phyloP scores from a whole-genome alignment of 176 grass and related monocot species.

The Lolium rigidum region DNA sequence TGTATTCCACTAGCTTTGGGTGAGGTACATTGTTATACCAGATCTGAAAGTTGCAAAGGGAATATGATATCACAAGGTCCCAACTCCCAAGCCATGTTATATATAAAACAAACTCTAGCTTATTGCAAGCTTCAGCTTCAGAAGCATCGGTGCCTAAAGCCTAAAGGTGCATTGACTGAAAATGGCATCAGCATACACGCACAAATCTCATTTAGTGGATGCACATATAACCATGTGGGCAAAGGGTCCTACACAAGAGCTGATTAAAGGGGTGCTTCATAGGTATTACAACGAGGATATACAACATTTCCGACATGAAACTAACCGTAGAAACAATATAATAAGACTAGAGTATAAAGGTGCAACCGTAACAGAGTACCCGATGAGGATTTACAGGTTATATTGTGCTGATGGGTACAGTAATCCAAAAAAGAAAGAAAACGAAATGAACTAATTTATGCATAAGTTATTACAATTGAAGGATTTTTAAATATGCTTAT shows the following conservation, averaged over 20 bases:
- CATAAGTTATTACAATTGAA: background rate
- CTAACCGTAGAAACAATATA: background rate
- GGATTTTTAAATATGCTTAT: background rate
- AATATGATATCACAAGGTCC: conserved; percentile 27
- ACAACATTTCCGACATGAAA: conserved; percentile 15
- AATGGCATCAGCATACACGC: background rate
- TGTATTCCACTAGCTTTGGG: conserved; percentile 88
- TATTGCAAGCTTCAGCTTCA: conserved; percentile 29
- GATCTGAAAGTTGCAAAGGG: conserved; percentile 58
- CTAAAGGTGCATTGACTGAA: background rate
- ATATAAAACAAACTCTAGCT: conserved; percentile 18
- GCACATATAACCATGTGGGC: background rate
- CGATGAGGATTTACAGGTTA: background rate
- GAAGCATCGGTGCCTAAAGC: background rate
- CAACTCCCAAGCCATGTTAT: background rate
- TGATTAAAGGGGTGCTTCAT: background rate
- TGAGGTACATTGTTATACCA: conserved; percentile 99
- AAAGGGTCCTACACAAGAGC: background rate
- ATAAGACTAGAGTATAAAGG: conserved; percentile 14
- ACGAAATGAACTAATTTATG: background rate
- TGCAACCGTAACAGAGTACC: conserved; percentile 12
- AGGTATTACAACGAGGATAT: background rate
- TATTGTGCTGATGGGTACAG: background rate
- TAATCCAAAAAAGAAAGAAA: background rate
- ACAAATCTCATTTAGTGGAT: conserved; percentile 5